Evolutionary conservation across 352 stramenopile genomes (phyloP).

Genomic region (Stramenopiles sp.): DNA sequence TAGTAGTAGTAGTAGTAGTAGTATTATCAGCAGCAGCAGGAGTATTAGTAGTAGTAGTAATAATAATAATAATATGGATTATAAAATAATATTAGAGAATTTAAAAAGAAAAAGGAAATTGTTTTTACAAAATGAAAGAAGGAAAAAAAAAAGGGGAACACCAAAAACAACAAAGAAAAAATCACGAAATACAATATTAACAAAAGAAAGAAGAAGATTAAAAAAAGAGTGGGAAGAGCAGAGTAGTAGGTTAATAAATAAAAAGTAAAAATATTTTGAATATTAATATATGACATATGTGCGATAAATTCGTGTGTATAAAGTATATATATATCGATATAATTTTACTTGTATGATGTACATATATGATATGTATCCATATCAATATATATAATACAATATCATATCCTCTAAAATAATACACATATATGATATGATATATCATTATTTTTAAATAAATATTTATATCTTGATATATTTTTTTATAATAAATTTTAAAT

Average conservation of each 20-base stretch:
- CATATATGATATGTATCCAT: constrained; percentile 11
- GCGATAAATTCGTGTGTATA: constrained; percentile 10
- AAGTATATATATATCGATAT: constrained; percentile 12
- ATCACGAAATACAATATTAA: background rate
- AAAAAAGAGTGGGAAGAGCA: constrained; percentile 10
- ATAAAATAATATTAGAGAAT: too few species aligned
- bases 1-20: too few species aligned
- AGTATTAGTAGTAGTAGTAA: too few species aligned
- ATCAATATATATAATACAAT: constrained; percentile 12
- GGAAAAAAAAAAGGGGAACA: too few species aligned
- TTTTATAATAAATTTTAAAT: constrained; percentile 11
- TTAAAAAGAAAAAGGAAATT: too few species aligned
- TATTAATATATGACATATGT: constrained; percentile 12
- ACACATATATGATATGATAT: constrained; percentile 11
- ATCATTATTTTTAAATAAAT: constrained; percentile 12
- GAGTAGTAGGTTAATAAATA: constrained; percentile 11
- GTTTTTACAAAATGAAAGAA: too few species aligned
- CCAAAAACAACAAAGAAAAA: too few species aligned
- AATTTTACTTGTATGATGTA: constrained; percentile 11
- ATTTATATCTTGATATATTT: constrained; percentile 12
- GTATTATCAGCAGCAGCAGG: too few species aligned
- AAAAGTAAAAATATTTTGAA: constrained; percentile 12
- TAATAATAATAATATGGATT: too few species aligned
- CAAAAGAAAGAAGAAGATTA: constrained; percentile 11
- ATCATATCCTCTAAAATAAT: constrained; percentile 11